These are phyloP conservation scores for Pyrus bretschneideri DNA, from an alignment of 306 rosid genomes.

Conservation along the genomic window DNA sequence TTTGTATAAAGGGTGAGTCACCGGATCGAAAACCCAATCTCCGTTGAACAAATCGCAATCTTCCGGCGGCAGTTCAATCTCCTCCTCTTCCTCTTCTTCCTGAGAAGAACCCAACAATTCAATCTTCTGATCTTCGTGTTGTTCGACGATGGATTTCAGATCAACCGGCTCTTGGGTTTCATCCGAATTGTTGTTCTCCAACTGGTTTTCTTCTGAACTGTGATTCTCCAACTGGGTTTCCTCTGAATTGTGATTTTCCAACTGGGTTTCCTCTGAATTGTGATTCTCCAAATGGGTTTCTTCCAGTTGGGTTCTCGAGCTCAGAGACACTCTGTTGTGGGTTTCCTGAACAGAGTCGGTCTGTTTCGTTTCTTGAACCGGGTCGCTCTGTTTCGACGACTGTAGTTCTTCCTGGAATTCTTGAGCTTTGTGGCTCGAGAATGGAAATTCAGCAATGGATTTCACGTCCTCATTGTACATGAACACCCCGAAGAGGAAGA, in stretches of 20 bases:
- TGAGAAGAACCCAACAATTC: constrained; percentile 25
- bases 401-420: constrained; percentile 29
- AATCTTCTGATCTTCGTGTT: constrained; percentile 33
- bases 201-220: constrained; percentile 24
- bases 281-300: constrained; percentile 12
- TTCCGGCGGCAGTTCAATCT: constrained; percentile 62
- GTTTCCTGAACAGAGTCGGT: constrained; percentile 13
- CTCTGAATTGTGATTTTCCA: background rate
- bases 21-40: constrained; percentile 75
- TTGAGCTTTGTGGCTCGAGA: constrained; percentile 44
- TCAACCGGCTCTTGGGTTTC: constrained; percentile 33
- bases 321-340: constrained; percentile 20
- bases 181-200: constrained; percentile 27
- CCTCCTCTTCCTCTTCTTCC: constrained; percentile 37
- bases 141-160: constrained; percentile 14
- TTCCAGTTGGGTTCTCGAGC: constrained; percentile 37
- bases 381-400: constrained; percentile 6
- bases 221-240: constrained; percentile 29
- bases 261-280: constrained; percentile 20
- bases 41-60: constrained; percentile 86
- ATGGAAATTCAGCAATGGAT: constrained; percentile 65
- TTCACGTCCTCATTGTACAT: constrained; percentile 77
- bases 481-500: constrained; percentile 73
- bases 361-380: constrained; percentile 7
- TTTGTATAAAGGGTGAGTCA: constrained; percentile 70